A percentile compares a stretch with the other conserved stretches of the same genome.
Evolutionary conservation across 2,329 filamentous ascomycete species (phyloP).

Genomic region (Colletotrichum horii): DNA sequence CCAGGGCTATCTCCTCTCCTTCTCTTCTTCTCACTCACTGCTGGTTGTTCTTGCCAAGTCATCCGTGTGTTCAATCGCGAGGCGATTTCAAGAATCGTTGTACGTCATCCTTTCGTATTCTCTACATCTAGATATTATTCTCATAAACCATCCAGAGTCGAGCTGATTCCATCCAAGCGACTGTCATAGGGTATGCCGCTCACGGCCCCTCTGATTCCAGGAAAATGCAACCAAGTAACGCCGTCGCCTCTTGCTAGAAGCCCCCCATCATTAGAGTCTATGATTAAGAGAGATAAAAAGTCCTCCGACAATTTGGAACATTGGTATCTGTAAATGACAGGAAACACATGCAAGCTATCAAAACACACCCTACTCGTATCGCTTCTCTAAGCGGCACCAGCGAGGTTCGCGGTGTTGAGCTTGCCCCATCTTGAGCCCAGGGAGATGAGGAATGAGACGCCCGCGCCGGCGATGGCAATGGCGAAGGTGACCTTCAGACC

Average conservation of each 20-base stretch:
- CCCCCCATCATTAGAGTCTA: not conserved
- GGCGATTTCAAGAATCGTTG: not conserved
- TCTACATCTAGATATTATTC: not conserved
- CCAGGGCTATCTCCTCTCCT: accelerated
- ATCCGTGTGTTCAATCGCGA: not conserved
- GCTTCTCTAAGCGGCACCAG: not conserved
- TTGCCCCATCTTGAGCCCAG: constrained; percentile 39
- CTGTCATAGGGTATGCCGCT: not conserved
- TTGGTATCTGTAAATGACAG: not conserved
- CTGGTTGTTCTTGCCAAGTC: not conserved
- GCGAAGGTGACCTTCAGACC: constrained; percentile 69
- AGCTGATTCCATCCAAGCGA: not conserved
- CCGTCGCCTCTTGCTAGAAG: not conserved
- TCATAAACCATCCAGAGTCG: not conserved
- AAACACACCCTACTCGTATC: not conserved
- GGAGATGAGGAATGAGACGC: constrained; percentile 40
- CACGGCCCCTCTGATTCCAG: not conserved
- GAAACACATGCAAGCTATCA: not conserved
- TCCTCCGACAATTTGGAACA: not conserved
- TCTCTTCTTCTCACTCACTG: too few relatives aligned
- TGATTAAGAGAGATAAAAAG: not conserved
- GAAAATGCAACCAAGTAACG: not conserved
- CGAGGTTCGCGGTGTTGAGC: constrained; percentile 16
- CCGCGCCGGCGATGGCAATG: constrained; percentile 55
- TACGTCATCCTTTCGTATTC: not conserved